These are phyloP conservation scores for Neofusicoccum kwambonambiense DNA, from an alignment of 2,329 filamentous ascomycete species.

Conservation along the genomic window DNA sequence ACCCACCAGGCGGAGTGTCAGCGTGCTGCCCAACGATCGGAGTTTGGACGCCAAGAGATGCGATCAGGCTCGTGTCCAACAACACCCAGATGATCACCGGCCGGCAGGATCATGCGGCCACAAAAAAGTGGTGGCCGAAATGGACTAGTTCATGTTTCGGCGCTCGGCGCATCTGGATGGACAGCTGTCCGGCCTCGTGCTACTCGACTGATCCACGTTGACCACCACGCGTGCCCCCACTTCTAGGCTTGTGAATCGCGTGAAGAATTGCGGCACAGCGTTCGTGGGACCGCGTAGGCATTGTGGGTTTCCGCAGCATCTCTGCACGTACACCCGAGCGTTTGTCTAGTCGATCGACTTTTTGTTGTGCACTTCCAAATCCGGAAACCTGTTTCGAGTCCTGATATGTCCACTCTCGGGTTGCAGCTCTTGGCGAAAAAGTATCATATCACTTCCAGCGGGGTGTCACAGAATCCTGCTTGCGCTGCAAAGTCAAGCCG, in stretches of 20 bases:
- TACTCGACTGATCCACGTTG: conserved; percentile 1
- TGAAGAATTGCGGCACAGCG: not conserved
- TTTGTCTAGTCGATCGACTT: too few species aligned
- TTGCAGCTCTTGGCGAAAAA: not conserved
- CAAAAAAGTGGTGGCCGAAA: not conserved
- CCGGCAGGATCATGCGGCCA: conserved; percentile 1
- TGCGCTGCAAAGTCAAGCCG: not conserved
- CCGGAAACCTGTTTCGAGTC: too few species aligned
- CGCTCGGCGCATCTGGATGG: not conserved
- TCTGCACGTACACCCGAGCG: too few species aligned
- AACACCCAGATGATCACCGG: not conserved
- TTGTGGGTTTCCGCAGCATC: not conserved
- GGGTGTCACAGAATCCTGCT: not conserved
- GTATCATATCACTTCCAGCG: not conserved
- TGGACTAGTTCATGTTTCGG: not conserved
- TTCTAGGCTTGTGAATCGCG: not conserved
- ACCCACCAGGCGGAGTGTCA: not conserved
- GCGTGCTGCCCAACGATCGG: conserved; percentile 15
- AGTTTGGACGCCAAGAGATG: not conserved
- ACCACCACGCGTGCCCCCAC: not conserved
- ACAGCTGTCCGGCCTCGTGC: conserved; percentile 11
- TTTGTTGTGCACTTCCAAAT: too few species aligned
- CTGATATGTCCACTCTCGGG: not conserved
- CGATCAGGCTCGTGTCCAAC: not conserved
- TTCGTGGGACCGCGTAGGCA: not conserved